Base-by-base conservation (phyloP, 2,329 filamentous ascomycete genomes). In the Claviceps pazoutovae region DNA sequence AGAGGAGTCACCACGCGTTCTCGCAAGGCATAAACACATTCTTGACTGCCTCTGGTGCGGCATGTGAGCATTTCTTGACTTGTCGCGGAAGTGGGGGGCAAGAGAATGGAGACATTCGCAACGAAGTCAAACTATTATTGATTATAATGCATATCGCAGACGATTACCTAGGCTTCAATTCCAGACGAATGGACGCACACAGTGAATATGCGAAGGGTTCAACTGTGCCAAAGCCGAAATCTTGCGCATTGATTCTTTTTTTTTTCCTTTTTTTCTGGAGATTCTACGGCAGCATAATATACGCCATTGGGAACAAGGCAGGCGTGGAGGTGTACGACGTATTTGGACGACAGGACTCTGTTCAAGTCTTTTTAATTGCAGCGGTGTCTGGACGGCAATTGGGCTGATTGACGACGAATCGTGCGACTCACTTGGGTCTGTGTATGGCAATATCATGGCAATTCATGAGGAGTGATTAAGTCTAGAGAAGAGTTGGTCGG, bases 1-100 rank as follows among this genome's bases (percentile, higher is more conserved):
- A 84, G 77, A 63, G 81, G 79, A 57, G 69, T 75, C 55, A 75
- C 75, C 53, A 81, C 82, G 48, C 75, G 84, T 59, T 86, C 82
- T 58, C 80, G 84, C 63, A 87, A 86, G 76, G 84, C 83, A 51
- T 70, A 66, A 61, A 51, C 4, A 17, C 17, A 19, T 34, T n/a
- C 13, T 17, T 34, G 44, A 8, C 36, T 42, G 11, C 16, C 21
- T 45, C 37, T 34, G 16, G 5, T 46, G 37, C 13, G 6, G 23
- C 38, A 8, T 13, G 38, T 14, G 47, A 47, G 8, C 19, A 37
- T 39, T 42, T 30, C n/a, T 38, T 30, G 43, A 19, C 26, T 5
- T 3, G 34, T 17, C 26, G 7, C 46, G 19, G 16, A 2, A 38
- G 9, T 38, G n/a, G 23, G 13, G 30, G n/a, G 37, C 11, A 50